phyloP scores from a whole-genome alignment of 768 basidiomycete genomes.

The Galerina marginata region DNA sequence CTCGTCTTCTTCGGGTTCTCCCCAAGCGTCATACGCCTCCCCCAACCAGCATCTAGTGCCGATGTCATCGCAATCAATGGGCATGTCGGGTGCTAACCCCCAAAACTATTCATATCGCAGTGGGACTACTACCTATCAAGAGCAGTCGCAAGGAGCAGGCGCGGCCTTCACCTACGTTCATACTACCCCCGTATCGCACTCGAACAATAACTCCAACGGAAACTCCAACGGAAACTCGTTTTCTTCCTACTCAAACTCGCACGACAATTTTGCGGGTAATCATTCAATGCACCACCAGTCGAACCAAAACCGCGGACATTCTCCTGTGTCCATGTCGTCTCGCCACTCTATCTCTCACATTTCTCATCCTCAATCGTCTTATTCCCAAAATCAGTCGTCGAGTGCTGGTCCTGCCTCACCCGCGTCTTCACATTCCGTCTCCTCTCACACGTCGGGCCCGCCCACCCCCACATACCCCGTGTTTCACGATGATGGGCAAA shows the following conservation, averaged over 20 bases:
- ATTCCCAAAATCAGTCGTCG: conserved; percentile 41
- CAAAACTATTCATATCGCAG: conserved; percentile 42
- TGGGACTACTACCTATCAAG: conserved; percentile 51
- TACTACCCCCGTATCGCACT: conserved; percentile 36
- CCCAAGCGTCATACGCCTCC: conserved; percentile 48
- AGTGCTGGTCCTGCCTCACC: conserved; percentile 53
- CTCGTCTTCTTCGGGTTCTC: conserved; percentile 46
- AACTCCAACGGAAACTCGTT: conserved; percentile 20
- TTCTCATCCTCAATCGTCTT: conserved; percentile 54
- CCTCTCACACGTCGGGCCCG: conserved; percentile 48
- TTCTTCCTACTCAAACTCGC: conserved; percentile 40
- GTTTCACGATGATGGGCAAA: conserved; percentile 51
- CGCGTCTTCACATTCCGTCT: conserved; percentile 54
- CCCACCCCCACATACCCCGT: conserved; percentile 50
- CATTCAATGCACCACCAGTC: conserved; percentile 20
- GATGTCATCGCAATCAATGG: conserved; percentile 25
- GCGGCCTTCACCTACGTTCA: conserved; percentile 43
- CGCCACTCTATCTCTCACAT: conserved; percentile 67
- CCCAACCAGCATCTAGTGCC: conserved; percentile 30
- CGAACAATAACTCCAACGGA: conserved; percentile 25
- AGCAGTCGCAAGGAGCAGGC: conserved; percentile 41
- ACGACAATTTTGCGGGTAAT: conserved; percentile 27
- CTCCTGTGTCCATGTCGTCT: conserved; percentile 47
- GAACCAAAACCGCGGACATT: conserved; percentile 13
- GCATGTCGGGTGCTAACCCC: conserved; percentile 8